These are phyloP conservation scores for Sugiyamaella xylanicola DNA, from an alignment of 1,139 yeast genomes.

Conservation along the genomic window DNA sequence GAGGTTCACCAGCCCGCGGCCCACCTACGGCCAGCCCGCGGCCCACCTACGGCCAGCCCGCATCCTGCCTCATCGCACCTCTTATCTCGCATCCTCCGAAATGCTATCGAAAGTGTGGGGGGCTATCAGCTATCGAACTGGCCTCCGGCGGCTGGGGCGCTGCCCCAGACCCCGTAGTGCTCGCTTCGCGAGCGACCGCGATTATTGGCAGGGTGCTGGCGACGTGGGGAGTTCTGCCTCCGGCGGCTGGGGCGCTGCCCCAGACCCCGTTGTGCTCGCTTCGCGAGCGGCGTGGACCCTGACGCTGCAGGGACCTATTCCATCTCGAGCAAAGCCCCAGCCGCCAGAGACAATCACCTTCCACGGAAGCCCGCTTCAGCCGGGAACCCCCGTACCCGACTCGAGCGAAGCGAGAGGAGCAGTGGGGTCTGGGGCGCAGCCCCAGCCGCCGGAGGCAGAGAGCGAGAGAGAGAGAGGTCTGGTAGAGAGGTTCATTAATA, in stretches of 20 bases:
- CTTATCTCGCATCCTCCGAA: background rate
- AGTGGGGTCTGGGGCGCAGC: background rate
- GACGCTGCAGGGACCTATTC: too few relatives aligned
- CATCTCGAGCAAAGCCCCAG: too few relatives aligned
- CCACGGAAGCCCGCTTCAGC: too few relatives aligned
- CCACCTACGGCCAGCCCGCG: background rate
- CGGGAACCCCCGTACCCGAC: background rate
- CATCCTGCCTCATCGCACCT: background rate
- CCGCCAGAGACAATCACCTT: too few relatives aligned
- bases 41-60: background rate
- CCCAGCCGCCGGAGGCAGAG: constrained; percentile 3
- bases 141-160: too few relatives aligned
- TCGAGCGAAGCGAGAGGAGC: constrained; percentile 1
- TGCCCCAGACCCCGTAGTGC: too few relatives aligned
- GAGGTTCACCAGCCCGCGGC: constrained; percentile 2
- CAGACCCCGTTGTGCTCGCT: background rate
- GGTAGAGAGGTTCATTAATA: background rate
- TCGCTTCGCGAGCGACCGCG: too few relatives aligned
- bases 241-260: constrained; percentile 10
- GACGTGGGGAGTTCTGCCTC: background rate
- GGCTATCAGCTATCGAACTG: too few relatives aligned
- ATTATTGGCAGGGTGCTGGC: too few relatives aligned
- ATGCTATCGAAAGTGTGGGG: background rate
- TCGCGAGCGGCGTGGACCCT: background rate
- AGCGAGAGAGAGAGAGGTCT: background rate